These are phyloP conservation scores for Gonium pectorale DNA, from an alignment of 139 green algal species.

Conservation along the genomic window DNA sequence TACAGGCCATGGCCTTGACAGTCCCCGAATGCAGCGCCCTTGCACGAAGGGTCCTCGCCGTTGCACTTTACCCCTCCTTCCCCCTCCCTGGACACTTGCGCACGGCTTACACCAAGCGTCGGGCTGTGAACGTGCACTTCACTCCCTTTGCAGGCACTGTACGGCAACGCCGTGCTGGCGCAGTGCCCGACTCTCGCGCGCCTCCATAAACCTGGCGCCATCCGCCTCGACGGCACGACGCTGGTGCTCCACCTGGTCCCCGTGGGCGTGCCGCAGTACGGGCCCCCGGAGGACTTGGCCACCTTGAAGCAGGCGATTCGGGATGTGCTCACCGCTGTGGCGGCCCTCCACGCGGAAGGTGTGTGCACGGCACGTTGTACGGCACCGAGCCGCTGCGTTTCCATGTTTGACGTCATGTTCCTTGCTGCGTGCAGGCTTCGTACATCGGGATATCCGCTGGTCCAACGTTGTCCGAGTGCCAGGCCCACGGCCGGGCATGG, in stretches of 20 bases:
- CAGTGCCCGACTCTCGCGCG: neutral
- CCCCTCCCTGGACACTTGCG: no score
- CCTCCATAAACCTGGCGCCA: neutral
- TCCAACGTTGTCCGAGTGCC: neutral
- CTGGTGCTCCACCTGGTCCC: constrained; percentile 5
- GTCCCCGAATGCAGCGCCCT: no score
- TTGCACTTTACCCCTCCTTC: no score
- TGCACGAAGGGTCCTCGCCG: no score
- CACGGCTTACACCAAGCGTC: no score
- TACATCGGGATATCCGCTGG: constrained; percentile 3
- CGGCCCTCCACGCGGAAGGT: neutral
- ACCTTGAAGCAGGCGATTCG: constrained; percentile 4
- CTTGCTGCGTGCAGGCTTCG: neutral
- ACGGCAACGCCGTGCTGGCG: neutral
- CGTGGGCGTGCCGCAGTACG: neutral
- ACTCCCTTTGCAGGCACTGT: no score
- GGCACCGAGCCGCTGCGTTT: no score
- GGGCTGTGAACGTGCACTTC: no score
- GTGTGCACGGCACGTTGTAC: neutral
- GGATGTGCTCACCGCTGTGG: neutral
- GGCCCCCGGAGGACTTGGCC: neutral
- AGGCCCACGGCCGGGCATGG: neutral
- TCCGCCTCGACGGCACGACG: neutral
- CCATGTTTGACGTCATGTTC: neutral
- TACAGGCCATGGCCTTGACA: no score